phyloP scores from a whole-genome alignment of 768 basidiomycete genomes.

The Gelatoporia subvermispora region DNA sequence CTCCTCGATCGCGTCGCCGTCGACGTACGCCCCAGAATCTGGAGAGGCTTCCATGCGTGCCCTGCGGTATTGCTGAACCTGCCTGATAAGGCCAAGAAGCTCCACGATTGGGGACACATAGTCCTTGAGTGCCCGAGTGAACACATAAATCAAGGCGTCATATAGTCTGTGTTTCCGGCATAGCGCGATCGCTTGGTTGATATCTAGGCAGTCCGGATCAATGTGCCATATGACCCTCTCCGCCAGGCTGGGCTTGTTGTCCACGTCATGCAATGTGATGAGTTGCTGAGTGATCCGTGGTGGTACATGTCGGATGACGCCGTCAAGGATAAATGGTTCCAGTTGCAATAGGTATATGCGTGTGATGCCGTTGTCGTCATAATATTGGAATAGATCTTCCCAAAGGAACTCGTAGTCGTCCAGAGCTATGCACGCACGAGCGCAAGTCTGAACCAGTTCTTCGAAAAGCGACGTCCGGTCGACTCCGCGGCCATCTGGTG shows the following conservation, averaged over 20 bases:
- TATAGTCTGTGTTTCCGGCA: slow-evolving; percentile 83
- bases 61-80: slow-evolving; percentile 53
- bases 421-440: slow-evolving; percentile 75
- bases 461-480: slow-evolving; percentile 90
- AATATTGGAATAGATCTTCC: slow-evolving; percentile 89
- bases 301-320: slow-evolving; percentile 69
- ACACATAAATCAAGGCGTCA: slow-evolving; percentile 93
- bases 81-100: slow-evolving; percentile 70
- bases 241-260: slow-evolving; percentile 64
- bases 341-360: slow-evolving; percentile 79
- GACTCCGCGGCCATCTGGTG: slow-evolving; percentile 82
- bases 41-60: slow-evolving; percentile 27
- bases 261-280: slow-evolving; percentile 70
- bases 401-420: slow-evolving; percentile 84
- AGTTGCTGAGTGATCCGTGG: slow-evolving; percentile 86
- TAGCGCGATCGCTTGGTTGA: slow-evolving; percentile 85
- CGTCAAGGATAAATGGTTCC: slow-evolving; percentile 76
- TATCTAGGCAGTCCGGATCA: slow-evolving; percentile 84
- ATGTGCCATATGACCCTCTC: slow-evolving; percentile 96
- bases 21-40: slow-evolving; percentile 15
- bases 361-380: slow-evolving; percentile 78
- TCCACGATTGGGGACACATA: slow-evolving; percentile 88
- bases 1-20: slow-evolving; percentile 45
- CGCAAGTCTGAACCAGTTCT: slow-evolving; percentile 72
- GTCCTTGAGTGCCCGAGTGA: slow-evolving; percentile 82